These are phyloP conservation scores for Peronospora farinosa DNA, from an alignment of 352 stramenopile genomes.

Conservation along the genomic window DNA sequence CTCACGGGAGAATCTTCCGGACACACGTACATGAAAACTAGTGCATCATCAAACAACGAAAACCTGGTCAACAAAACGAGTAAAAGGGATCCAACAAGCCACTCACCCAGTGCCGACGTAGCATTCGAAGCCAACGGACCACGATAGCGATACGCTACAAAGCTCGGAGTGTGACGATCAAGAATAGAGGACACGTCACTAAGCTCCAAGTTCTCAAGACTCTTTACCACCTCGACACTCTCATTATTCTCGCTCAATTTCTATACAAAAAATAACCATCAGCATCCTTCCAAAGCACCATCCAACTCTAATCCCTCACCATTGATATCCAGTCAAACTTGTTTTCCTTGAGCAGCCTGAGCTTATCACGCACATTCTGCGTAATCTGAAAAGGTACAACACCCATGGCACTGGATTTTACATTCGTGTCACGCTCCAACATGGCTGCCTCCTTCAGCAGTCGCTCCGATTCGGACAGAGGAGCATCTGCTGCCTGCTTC, in stretches of 20 bases:
- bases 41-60: not conserved
- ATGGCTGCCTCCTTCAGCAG: constrained; percentile 75
- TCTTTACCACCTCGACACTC: constrained; percentile 75
- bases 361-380: constrained; percentile 75
- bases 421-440: constrained; percentile 74
- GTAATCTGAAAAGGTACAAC: constrained; percentile 85
- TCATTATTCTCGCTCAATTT: constrained; percentile 76
- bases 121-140: constrained; percentile 32
- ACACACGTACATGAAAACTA: constrained; percentile 88
- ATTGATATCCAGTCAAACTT: constrained; percentile 88
- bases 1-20: constrained; percentile 81
- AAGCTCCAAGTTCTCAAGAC: constrained; percentile 67
- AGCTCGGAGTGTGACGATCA: constrained; percentile 64
- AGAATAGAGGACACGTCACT: constrained; percentile 50
- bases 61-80: not conserved
- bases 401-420: constrained; percentile 85
- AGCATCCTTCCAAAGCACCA: not conserved
- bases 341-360: constrained; percentile 63
- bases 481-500: constrained; percentile 62
- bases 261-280: constrained; percentile 20
- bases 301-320: constrained; percentile 20
- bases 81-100: constrained; percentile 1
- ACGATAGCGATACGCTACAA: constrained; percentile 70
- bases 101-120: constrained; percentile 32
- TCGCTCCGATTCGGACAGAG: constrained; percentile 79